A percentile compares a stretch with the other conserved stretches of the same genome.
Evolutionary conservation across 2,329 filamentous ascomycete genomes (phyloP).

Genomic region (Juglanconis oblonga): DNA sequence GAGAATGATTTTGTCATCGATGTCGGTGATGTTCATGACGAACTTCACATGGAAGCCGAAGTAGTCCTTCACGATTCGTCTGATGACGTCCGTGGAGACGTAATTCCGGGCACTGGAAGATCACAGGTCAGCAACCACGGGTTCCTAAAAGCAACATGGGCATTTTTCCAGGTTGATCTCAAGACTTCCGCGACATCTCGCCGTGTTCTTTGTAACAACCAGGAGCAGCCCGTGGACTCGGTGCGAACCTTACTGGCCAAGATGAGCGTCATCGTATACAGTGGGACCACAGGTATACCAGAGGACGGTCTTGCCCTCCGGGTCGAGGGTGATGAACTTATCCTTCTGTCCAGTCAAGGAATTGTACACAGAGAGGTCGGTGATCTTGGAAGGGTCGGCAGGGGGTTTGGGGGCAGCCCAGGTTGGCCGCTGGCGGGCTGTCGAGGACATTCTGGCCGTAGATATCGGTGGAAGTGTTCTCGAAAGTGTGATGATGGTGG

Average conservation of each 20-base stretch:
- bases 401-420: conserved; percentile 15
- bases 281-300: conserved; percentile 93
- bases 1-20: conserved; percentile 68
- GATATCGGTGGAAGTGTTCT: background rate
- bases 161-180: background rate
- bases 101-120: conserved; percentile 66
- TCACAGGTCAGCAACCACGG: background rate
- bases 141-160: background rate
- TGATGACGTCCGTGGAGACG: conserved; percentile 84
- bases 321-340: conserved; percentile 42
- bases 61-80: conserved; percentile 78
- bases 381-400: conserved; percentile 4
- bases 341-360: conserved; percentile 17
- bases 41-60: conserved; percentile 81
- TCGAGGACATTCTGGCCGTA: background rate
- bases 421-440: conserved; percentile 9
- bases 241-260: conserved; percentile 51
- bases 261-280: conserved; percentile 76
- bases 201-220: no score
- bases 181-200: no score
- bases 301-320: conserved; percentile 58
- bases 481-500: background rate
- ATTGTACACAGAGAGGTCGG: conserved; percentile 16
- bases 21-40: conserved; percentile 90
- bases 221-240: no score